Percentiles rank a stretch among this genome's conserved stretches.
These are phyloP conservation scores for Pseudogymnoascus sp. DNA, from an alignment of 2,329 filamentous ascomycete species.

Conservation along the genomic window DNA sequence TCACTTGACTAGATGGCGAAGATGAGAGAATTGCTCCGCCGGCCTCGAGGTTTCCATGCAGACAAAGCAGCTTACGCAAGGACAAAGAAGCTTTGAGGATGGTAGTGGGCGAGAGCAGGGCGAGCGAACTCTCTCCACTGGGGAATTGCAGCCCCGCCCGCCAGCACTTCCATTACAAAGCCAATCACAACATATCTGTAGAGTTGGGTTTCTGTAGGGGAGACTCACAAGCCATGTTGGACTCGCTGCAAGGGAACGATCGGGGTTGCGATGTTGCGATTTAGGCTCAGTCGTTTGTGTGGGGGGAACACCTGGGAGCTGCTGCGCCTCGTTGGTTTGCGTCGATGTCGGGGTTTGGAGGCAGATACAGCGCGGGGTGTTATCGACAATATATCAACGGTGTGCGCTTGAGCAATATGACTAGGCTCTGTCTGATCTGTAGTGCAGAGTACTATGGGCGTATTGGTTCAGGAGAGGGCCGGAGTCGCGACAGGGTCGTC, in stretches of 20 bases:
- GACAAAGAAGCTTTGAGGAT: neutral
- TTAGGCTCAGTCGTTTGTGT: neutral
- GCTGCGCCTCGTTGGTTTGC: slow-evolving; percentile 1
- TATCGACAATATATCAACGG: slow-evolving; percentile 1
- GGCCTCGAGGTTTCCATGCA: neutral
- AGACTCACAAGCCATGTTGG: neutral
- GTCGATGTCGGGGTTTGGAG: neutral
- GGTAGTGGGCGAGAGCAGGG: neutral
- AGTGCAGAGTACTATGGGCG: neutral
- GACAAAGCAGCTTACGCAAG: neutral
- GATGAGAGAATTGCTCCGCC: neutral
- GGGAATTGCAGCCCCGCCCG: neutral
- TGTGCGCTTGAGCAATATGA: neutral
- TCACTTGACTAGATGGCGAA: neutral
- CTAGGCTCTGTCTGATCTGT: neutral
- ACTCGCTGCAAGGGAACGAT: slow-evolving; percentile 4
- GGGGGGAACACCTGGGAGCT: neutral
- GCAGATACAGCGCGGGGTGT: neutral
- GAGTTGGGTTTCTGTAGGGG: neutral
- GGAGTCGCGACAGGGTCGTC: neutral
- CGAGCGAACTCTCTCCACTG: neutral
- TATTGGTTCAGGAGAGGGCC: neutral
- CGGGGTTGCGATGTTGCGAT: neutral
- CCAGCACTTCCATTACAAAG: neutral
- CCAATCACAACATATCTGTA: slow-evolving; percentile 2